A percentile compares a stretch with the other conserved stretches of the same genome.
phyloP scores from a whole-genome alignment of 441 rosid species.

The Hura crepitans region DNA sequence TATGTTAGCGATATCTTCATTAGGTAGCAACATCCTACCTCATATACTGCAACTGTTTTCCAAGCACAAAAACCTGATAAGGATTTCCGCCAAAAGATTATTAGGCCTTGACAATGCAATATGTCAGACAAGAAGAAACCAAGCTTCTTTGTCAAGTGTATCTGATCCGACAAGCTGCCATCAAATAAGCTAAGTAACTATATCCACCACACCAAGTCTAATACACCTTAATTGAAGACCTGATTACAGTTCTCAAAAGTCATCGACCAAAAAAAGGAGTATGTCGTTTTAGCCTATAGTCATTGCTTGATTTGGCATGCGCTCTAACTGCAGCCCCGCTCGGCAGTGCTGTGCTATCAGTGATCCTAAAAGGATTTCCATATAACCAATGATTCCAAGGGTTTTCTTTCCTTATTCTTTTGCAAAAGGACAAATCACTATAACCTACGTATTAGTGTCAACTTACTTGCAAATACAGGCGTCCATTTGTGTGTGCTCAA shows the following conservation, averaged over 20 bases:
- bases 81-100: not conserved
- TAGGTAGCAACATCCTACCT: not conserved
- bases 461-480: not conserved
- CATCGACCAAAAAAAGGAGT: not conserved
- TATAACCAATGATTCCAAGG: not conserved
- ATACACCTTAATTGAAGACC: not conserved
- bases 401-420: not conserved
- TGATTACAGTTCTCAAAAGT: not conserved
- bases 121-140: conserved; percentile 9
- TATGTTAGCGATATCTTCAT: not conserved
- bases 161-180: not conserved
- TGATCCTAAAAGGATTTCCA: not conserved
- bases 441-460: not conserved
- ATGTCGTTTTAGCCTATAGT: not conserved
- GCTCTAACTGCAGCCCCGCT: not conserved
- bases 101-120: not conserved
- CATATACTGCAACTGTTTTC: not conserved
- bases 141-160: not conserved
- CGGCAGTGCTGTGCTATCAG: not conserved
- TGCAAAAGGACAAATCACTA: not conserved
- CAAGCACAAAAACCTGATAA: not conserved
- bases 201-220: not conserved
- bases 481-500: not conserved
- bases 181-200: not conserved
- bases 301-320: not conserved